Evolutionary conservation across 129 eudicot species (phyloP), one percentile per base, ranked within the genome.

Genomic region (Centrapalus pauciflorus): DNA sequence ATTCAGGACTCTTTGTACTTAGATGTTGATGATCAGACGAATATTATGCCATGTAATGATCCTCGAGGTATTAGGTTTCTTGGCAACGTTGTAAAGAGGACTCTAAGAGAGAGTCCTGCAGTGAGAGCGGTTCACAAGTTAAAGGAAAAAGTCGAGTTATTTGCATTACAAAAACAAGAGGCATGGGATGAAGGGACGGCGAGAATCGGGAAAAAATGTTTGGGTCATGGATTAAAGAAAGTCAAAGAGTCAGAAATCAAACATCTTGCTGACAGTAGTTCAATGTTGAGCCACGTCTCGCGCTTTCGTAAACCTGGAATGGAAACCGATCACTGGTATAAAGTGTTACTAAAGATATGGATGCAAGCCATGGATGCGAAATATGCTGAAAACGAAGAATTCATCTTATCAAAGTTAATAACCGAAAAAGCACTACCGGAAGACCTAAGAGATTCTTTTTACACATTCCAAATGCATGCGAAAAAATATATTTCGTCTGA

Each of bases 271-370:
- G 96, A 89, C 67, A 54, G 25, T 50, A 59, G 29, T 49, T 86
- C 95, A 7, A 50, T 78, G 61, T 74, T 93, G 76, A 84, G 78
- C 74, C 80, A 72, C 40, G 78, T 93, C 28, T 88, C 98, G 25
- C 41, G 59, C 34, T 82, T 77, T 9, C 92, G 98, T 49, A 93
- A 88, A 82, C 61, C 81, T 12, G 96, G 98, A 61, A 93, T 93
- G 98, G 81, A 83, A 80, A 88, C 98, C 1, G 98, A 93, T 78
- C 98, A 93, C 30, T 93, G 98, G 98, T 93, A 77, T 75, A 88
- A 88, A 75, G 64, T 72, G 29, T 67, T 93, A 52, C 66, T 93
- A 52, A 93, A 86, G 45, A 60, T 93, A 56, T 89, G 98, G 95
- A 81, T 93, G 95, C 95, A 93, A 76, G 77, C 80, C 43, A 64